Base-by-base conservation (phyloP, 805 yeast genomes). In the Wickerhamomyces kurtzmanii region DNA sequence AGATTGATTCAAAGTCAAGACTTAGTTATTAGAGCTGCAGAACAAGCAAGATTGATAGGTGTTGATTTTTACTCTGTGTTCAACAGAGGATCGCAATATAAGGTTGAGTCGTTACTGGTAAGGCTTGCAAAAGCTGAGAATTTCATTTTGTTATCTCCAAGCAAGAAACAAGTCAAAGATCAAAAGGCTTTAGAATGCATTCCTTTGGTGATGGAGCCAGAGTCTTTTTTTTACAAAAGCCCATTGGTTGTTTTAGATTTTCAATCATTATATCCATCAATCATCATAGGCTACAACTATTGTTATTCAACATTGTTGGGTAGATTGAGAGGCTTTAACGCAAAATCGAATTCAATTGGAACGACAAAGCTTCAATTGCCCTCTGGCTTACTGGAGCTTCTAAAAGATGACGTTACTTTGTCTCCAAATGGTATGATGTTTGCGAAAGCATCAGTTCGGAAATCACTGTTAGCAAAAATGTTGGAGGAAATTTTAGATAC, bases 201-300 rank as follows among this genome's bases (percentile, higher is more conserved):
- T 5, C 95, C 97, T 0, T 59, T 91, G 29, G 84, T 91, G 3
- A 75, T 91, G 87, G 98, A 91, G 45, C 98, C 98, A 0, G 69
- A 71, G 15, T 73, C 94, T 5, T 75, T 72, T 12, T 82, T 77
- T 39, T 91, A 86, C 49, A 85, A 83, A 31, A 79, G 89, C 32
- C 98, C 98, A 0, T 59, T 91, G 17, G 70, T 87, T 12, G 97
- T 91, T 1, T 55, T 91, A 13, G 98, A 91, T 49, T 91, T 91
- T 45, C 95, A 89, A 43, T 85, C 96, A 0, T 62, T 91, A 27
- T 91, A 91, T 47, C 98, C 98, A 0, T 87, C 97, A 0, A 65
- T 91, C 10, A 70, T 89, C 49, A 83, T 85, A 46, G 98, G 96
- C 0, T 83, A 81, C 51, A 91, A 91, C 48, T 77, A 83, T 39